Percentiles rank a stretch among this genome's conserved stretches.
Conservation (phyloP, 2,329 filamentous ascomycete species). For the Hawksworthiomyces lignivorus region DNA sequence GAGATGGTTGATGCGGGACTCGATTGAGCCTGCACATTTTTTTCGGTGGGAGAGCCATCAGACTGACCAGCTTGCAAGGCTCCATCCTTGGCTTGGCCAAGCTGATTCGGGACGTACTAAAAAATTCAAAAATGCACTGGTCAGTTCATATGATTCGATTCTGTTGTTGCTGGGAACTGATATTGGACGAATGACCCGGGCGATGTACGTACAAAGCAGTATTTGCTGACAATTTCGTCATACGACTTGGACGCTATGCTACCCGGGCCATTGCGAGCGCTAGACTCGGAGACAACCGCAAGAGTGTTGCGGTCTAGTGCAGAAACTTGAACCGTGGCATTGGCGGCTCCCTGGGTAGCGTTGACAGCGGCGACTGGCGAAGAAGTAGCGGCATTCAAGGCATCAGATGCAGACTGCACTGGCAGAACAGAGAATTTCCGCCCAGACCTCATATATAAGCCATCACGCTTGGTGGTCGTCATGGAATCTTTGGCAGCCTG, state of each 20-base stretch:
- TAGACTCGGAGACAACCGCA: slow-evolving; percentile 5
- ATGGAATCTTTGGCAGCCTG: slow-evolving; percentile 61
- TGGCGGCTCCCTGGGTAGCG: slow-evolving; percentile 12
- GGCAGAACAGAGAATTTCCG: slow-evolving; percentile 25
- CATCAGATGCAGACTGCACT: slow-evolving; percentile 6
- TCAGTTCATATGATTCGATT: slow-evolving; percentile 12
- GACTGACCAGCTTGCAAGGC: slow-evolving; percentile 34
- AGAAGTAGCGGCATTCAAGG: slow-evolving; percentile 1
- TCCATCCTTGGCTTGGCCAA: slow-evolving; percentile 42
- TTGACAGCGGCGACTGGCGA: slow-evolving; percentile 11
- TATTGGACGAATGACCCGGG: slow-evolving; percentile 16
- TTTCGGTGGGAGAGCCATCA: slow-evolving; percentile 33
- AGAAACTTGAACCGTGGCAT: slow-evolving; percentile 1
- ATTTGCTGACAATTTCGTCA: slow-evolving; percentile 95
- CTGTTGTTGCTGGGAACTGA: slow-evolving; percentile 18
- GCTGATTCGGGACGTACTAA: slow-evolving; percentile 57
- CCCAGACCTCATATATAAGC: slow-evolving; percentile 48
- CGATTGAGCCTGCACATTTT: slow-evolving; percentile 23
- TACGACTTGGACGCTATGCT: slow-evolving; percentile 80
- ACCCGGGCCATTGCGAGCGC: slow-evolving; percentile 30
- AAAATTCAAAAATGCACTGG: slow-evolving; percentile 13
- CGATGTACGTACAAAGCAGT: slow-evolving; percentile 93
- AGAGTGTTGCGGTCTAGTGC: slow-evolving; percentile 4
- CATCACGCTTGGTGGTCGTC: slow-evolving; percentile 43
- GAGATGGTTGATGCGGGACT: slow-evolving; percentile 30